Conservation (phyloP, 1,139 yeast genomes). For the Geotrichum restrictum region DNA sequence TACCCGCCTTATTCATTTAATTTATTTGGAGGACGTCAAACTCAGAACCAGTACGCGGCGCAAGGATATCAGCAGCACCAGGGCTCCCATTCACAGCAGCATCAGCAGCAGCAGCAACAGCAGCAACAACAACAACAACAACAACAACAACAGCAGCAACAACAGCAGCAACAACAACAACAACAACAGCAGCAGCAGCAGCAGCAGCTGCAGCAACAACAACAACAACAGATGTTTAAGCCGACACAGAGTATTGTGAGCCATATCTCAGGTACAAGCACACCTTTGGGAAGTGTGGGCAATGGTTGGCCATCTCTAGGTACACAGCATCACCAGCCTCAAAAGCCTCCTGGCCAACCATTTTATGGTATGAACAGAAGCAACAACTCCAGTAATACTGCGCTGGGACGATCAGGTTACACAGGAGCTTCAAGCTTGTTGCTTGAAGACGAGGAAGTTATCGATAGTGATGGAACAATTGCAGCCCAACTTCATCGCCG, state of each 20-base stretch:
- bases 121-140: constrained; percentile 11
- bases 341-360: constrained; percentile 1
- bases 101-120: constrained; percentile 18
- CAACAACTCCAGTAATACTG: constrained; percentile 4
- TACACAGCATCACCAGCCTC: constrained; percentile 4
- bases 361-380: constrained; percentile 1
- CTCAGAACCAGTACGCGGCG: background rate
- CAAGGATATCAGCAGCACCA: background rate
- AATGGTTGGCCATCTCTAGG: constrained; percentile 7
- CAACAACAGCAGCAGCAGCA: constrained; percentile 1
- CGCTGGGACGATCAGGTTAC: background rate
- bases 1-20: background rate
- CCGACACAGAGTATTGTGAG: background rate
- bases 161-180: background rate
- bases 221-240: background rate
- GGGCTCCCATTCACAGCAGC: background rate
- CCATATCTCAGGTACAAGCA: background rate
- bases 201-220: background rate
- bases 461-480: constrained; percentile 30
- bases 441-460: constrained; percentile 23
- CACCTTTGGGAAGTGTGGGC: background rate
- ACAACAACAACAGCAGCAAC: constrained; percentile 3
- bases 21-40: background rate
- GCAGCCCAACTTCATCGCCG: constrained; percentile 22
- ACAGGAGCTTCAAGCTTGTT: background rate